Conservation (phyloP, 768 basidiomycete genomes). For the Boletus vinaceobasis region DNA sequence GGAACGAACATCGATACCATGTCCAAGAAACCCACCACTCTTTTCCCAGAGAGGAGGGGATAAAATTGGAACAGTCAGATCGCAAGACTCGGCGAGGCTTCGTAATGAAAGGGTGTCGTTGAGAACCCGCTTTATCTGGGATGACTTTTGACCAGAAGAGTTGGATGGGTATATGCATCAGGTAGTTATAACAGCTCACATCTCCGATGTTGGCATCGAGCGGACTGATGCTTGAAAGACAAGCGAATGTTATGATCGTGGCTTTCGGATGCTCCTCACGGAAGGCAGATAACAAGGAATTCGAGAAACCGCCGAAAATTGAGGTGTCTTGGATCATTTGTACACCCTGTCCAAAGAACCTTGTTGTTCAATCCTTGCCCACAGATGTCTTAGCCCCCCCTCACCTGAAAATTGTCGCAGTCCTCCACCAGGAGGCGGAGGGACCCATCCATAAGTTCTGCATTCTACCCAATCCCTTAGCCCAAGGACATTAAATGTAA, state of each 20-base stretch:
- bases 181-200: constrained; percentile 35
- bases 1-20: constrained; percentile 17
- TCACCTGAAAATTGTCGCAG: constrained; percentile 70
- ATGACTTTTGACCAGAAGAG: constrained; percentile 26
- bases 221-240: constrained; percentile 48
- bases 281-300: constrained; percentile 54
- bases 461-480: constrained; percentile 41
- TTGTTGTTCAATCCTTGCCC: neutral
- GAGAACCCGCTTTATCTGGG: constrained; percentile 42
- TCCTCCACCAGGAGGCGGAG: constrained; percentile 71
- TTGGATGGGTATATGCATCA: constrained; percentile 2
- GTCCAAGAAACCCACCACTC: constrained; percentile 24
- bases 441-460: constrained; percentile 65
- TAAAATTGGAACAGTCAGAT: constrained; percentile 50
- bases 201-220: constrained; percentile 35
- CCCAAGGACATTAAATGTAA: neutral
- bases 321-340: constrained; percentile 63
- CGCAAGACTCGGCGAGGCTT: constrained; percentile 45
- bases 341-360: constrained; percentile 48
- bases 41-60: constrained; percentile 42
- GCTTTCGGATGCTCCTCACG: constrained; percentile 68
- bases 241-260: constrained; percentile 53
- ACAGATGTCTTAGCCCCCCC: neutral
- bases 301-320: constrained; percentile 63
- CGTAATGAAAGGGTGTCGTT: constrained; percentile 64